Evolutionary conservation across 257 asterid genomes (phyloP).

Genomic region (Datura wrightii): DNA sequence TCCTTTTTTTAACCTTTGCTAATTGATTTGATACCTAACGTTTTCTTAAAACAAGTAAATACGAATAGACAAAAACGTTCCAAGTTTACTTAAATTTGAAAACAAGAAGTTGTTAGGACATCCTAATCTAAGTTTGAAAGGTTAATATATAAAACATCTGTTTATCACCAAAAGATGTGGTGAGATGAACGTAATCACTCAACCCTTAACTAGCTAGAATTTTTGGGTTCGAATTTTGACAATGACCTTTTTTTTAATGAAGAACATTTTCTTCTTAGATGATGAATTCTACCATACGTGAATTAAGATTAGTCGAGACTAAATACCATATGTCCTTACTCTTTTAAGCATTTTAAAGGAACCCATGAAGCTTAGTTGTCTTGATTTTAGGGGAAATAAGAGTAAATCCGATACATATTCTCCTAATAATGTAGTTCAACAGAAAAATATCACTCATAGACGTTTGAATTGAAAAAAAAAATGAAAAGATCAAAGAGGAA

Average conservation of each 20-base stretch:
- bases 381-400: not conserved
- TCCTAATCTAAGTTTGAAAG: not conserved
- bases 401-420: no score
- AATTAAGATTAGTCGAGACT: not conserved
- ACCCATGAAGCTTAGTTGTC: not conserved
- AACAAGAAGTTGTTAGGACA: conserved; percentile 12
- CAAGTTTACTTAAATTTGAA: not conserved
- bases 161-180: not conserved
- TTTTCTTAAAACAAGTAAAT: not conserved
- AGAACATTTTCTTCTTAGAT: not conserved
- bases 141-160: not conserved
- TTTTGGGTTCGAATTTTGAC: not conserved
- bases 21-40: not conserved
- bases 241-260: not conserved
- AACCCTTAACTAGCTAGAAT: not conserved
- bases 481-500: no score
- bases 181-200: not conserved
- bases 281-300: not conserved
- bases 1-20: not conserved
- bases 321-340: not conserved
- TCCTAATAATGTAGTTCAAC: no score
- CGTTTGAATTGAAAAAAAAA: no score
- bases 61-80: not conserved
- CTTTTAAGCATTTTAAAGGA: not conserved
- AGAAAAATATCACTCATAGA: no score